A percentile compares a stretch with the other conserved stretches of the same genome.
These are phyloP conservation scores for Amanita thiersii DNA, from an alignment of 768 basidiomycete genomes.

Conservation along the genomic window DNA sequence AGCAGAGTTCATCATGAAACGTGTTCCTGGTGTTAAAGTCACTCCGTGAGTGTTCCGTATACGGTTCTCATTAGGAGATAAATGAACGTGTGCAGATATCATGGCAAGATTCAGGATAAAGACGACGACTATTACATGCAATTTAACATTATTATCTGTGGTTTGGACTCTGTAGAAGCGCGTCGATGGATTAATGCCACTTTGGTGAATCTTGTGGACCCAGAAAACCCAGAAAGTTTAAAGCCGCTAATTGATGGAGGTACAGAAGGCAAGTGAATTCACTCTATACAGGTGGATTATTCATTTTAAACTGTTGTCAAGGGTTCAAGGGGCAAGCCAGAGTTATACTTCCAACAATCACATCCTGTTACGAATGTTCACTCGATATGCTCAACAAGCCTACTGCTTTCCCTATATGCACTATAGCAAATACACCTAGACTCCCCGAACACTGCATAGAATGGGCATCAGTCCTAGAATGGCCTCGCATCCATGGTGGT, in stretches of 20 bases:
- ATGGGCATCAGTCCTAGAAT: conserved; percentile 98
- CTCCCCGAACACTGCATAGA: conserved; percentile 99
- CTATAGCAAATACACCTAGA: conserved; percentile 97
- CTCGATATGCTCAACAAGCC: conserved; percentile 98
- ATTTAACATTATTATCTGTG: conserved; percentile 95
- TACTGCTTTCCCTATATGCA: conserved; percentile 96
- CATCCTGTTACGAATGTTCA: conserved; percentile 97
- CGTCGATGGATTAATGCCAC: conserved; percentile 99
- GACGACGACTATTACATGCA: conserved; percentile 91
- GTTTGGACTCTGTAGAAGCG: conserved; percentile 95
- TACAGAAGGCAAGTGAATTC: conserved; percentile 88
- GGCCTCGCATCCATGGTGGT: conserved; percentile 94
- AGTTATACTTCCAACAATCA: conserved; percentile 90
- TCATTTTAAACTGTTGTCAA: conserved; percentile 21
- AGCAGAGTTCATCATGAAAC: conserved; percentile 93
- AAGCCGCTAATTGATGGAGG: conserved; percentile 98
- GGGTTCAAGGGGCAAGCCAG: conserved; percentile 98
- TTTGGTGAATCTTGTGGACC: conserved; percentile 88
- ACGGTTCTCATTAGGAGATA: neutral
- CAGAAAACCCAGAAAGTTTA: conserved; percentile 85
- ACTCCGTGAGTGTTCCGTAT: conserved; percentile 67
- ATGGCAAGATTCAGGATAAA: conserved; percentile 98
- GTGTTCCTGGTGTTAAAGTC: conserved; percentile 93
- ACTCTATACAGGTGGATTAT: neutral
- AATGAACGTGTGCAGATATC: conserved; percentile 49